Base-by-base conservation (phyloP, 805 yeast species). In the Candida silvatica region DNA sequence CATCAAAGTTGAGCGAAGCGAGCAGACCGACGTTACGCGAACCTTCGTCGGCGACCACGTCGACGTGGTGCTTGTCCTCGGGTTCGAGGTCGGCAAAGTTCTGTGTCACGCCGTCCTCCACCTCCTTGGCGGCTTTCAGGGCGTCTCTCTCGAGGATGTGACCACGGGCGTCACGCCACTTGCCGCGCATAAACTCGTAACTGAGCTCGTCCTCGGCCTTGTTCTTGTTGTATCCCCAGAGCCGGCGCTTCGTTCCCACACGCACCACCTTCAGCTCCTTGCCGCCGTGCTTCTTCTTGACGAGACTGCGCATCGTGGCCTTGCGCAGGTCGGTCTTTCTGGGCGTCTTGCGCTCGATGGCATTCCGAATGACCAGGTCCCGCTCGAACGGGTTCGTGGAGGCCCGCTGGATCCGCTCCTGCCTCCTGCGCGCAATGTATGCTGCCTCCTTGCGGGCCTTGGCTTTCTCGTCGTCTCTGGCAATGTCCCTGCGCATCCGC, bases 221-320 rank as follows among this genome's bases (percentile, higher is more conserved):
- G 42, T 73, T 69, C 59, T 82, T 83, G 44, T 82, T 87, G 41
- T 74, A 69, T 3, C 97, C 97, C 98, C 98, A 90, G 27, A 92
- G 67, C 52, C 87, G 87, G 22, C 79, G 74, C 59, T 87, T 86
- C 46, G 69, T 70, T 8, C 24, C 24, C 44, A 79, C 64, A 46
- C 72, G 73, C 37, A 81, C 58, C 4, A 64, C 63, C 54, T 72
- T 77, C 35, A 74, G 58, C 31, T 58, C 69, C 5, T 79, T 85
- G 47, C 70, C 74, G 39, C 71, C 66, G 40, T n/a, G n/a, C 31
- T 58, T 69, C 5, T 79, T 85, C 47, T 70, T 74, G 39, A 71
- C 66, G 40, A 62, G 65, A 3, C 80, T 67, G 45, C 97, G 67
- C 42, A 84, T 64, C 0, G 94, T 78, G 43, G 78, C 71, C 35